Evolutionary conservation across 2,329 filamentous ascomycete species (phyloP).

Genomic region (Blumeriella jaapii): DNA sequence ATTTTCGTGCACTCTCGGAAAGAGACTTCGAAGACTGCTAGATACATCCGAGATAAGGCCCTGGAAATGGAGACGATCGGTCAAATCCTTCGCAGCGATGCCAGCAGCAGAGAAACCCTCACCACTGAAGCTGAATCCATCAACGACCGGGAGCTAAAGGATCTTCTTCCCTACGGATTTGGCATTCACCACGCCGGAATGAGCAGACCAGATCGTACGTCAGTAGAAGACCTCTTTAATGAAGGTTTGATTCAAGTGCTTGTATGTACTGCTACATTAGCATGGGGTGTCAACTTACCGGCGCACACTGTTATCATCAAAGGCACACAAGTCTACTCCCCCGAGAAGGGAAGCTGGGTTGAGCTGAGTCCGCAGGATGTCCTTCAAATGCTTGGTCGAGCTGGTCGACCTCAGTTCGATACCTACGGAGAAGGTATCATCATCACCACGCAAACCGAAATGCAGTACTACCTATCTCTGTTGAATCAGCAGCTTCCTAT

Average conservation of each 20-base stretch:
- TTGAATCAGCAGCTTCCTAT: slow-evolving; percentile 97
- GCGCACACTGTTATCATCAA: slow-evolving; percentile 99
- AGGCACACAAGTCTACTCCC: slow-evolving; percentile 94
- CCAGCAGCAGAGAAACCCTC: slow-evolving; percentile 79
- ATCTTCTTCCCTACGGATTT: slow-evolving; percentile 89
- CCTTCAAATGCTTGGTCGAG: slow-evolving; percentile 95
- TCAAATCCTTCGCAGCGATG: slow-evolving; percentile 86
- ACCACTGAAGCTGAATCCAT: slow-evolving; percentile 74
- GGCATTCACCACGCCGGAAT: slow-evolving; percentile 98
- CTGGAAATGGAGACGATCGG: slow-evolving; percentile 96
- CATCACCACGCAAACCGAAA: slow-evolving; percentile 87
- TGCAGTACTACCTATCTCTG: slow-evolving; percentile 93
- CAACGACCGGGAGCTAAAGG: slow-evolving; percentile 80
- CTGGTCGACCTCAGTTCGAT: slow-evolving; percentile 90
- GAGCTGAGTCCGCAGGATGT: slow-evolving; percentile 96
- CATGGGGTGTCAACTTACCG: slow-evolving; percentile 97
- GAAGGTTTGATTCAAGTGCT: slow-evolving; percentile 88
- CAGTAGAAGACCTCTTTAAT: slow-evolving; percentile 89
- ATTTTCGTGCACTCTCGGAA: slow-evolving; percentile 98
- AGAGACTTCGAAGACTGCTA: slow-evolving; percentile 94
- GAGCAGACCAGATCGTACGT: slow-evolving; percentile 86
- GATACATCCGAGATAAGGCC: slow-evolving; percentile 91
- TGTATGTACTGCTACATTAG: slow-evolving; percentile 93
- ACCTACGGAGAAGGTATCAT: slow-evolving; percentile 98
- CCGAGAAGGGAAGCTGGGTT: slow-evolving; percentile 97